Conservation (phyloP, 2,329 filamentous ascomycete species). For the Berkeleyomyces rouxiae region DNA sequence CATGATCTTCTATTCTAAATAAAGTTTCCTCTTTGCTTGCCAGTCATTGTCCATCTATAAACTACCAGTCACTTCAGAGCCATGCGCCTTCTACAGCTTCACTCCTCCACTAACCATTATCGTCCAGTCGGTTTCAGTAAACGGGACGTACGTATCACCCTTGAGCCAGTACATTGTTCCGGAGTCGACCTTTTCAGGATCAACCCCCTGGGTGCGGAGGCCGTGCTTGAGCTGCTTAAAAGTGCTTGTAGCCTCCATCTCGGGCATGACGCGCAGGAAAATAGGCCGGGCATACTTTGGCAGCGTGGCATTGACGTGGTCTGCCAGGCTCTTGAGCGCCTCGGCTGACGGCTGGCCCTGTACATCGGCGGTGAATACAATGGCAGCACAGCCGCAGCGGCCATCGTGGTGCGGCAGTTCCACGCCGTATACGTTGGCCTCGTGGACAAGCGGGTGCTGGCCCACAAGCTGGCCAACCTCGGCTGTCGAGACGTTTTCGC, state of each 20-base stretch:
- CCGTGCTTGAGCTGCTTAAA: slow-evolving; percentile 76
- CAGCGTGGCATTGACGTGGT: slow-evolving; percentile 38
- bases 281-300: slow-evolving; percentile 63
- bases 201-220: slow-evolving; percentile 56
- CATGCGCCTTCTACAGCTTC: slow-evolving; percentile 38
- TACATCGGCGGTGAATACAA: slow-evolving; percentile 36
- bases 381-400: slow-evolving; percentile 62
- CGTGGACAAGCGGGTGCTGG: slow-evolving; percentile 45
- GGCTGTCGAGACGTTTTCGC: slow-evolving; percentile 65
- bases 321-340: slow-evolving; percentile 41
- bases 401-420: slow-evolving; percentile 66
- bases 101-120: slow-evolving; percentile 49
- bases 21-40: background rate
- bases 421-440: slow-evolving; percentile 80
- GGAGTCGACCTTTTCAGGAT: slow-evolving; percentile 30
- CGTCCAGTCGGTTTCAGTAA: slow-evolving; percentile 51
- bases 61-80: background rate
- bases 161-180: slow-evolving; percentile 49
- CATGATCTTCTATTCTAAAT: too few relatives aligned
- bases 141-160: slow-evolving; percentile 49
- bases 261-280: slow-evolving; percentile 52
- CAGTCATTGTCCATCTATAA: background rate
- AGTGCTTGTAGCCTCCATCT: slow-evolving; percentile 57
- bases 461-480: slow-evolving; percentile 68
- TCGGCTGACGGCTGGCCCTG: slow-evolving; percentile 27